Evolutionary conservation across 192 early-diverging fungal species (phyloP).

Genomic region (Spinellus fusiger): DNA sequence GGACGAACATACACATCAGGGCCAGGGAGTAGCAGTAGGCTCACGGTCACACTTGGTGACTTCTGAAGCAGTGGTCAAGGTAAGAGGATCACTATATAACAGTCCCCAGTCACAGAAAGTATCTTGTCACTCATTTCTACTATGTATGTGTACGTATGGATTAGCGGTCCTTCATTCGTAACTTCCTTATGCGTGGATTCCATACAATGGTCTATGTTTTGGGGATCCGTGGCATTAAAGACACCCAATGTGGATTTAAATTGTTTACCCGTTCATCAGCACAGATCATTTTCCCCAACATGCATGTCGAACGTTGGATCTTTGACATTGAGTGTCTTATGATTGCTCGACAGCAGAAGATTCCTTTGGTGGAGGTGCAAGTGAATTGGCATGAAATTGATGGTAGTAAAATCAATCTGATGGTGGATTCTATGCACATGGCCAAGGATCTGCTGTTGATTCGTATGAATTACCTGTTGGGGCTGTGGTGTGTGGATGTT

Average conservation of each 20-base stretch:
- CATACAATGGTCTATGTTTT: constrained; percentile 84
- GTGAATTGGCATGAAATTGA: constrained; percentile 97
- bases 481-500: constrained; percentile 61
- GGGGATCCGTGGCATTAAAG: constrained; percentile 81
- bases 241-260: constrained; percentile 99
- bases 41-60: constrained; percentile 88
- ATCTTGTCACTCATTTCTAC: neutral
- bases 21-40: constrained; percentile 72
- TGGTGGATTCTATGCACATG: constrained; percentile 87
- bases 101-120: neutral
- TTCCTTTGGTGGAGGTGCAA: constrained; percentile 83
- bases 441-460: constrained; percentile 82
- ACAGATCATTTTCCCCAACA: constrained; percentile 70
- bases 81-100: constrained; percentile 12
- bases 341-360: constrained; percentile 61
- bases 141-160: neutral
- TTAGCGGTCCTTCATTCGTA: constrained; percentile 87
- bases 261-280: constrained; percentile 79
- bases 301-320: constrained; percentile 97
- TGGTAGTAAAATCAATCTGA: constrained; percentile 87
- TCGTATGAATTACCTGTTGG: constrained; percentile 76
- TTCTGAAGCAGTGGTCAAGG: constrained; percentile 82
- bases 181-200: constrained; percentile 92
- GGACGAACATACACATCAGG: constrained; percentile 35
- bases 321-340: constrained; percentile 96